These are phyloP conservation scores for Chlorociboria aeruginascens DNA, from an alignment of 495 filamentous ascomycete species.

Conservation along the genomic window DNA sequence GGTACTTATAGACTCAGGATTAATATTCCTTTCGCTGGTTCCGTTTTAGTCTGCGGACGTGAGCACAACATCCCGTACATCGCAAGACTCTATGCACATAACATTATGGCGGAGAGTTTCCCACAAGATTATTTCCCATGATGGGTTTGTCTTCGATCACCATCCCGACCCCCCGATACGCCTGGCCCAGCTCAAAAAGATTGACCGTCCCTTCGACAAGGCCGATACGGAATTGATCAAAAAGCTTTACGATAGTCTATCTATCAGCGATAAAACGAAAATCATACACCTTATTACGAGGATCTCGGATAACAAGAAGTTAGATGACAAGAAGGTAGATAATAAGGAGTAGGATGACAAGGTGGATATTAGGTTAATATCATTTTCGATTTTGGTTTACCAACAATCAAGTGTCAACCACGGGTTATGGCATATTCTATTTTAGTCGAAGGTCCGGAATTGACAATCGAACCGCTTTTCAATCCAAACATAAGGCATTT, in stretches of 20 bases:
- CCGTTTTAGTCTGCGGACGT: no score
- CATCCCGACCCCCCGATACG: conserved; percentile 3
- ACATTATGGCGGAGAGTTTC: conserved; percentile 4
- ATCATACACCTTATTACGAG: conserved; percentile 7
- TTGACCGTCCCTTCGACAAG: conserved; percentile 5
- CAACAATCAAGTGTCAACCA: no score
- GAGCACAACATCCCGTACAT: conserved; percentile 1
- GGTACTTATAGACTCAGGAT: no score
- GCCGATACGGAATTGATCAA: conserved; percentile 10
- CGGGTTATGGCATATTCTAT: no score
- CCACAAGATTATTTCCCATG: conserved; percentile 5
- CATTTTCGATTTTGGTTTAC: no score
- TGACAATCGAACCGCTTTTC: no score
- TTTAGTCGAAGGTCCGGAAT: no score
- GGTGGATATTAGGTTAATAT: not conserved
- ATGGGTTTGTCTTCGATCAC: conserved; percentile 7
- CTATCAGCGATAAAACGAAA: conserved; percentile 9
- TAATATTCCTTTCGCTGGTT: no score
- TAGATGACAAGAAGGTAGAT: not conserved
- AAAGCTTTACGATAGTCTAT: conserved; percentile 7
- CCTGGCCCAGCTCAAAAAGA: conserved; percentile 4
- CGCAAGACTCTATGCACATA: conserved; percentile 1
- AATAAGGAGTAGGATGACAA: not conserved
- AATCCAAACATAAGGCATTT: no score
- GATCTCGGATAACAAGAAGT: conserved; percentile 5